phyloP scores from a whole-genome alignment of 495 filamentous ascomycete species.

The Penicillium alfredii region DNA sequence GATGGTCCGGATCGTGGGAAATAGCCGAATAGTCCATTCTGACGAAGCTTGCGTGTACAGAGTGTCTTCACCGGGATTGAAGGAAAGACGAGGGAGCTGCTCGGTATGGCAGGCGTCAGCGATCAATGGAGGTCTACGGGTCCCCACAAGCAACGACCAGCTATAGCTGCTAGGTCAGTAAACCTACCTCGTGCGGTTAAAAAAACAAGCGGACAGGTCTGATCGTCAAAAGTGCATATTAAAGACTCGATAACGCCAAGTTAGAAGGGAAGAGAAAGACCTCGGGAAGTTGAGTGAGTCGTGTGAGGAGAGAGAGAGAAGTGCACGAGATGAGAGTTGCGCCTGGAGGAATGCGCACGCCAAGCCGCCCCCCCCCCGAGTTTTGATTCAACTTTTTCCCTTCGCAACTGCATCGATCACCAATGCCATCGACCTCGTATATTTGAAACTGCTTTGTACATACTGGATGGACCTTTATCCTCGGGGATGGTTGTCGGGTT shows the following conservation, averaged over 20 bases:
- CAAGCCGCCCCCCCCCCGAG: slow-evolving; percentile 16
- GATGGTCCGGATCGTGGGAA: slow-evolving; percentile 66
- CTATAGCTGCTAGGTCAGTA: slow-evolving; percentile 9
- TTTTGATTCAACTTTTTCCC: slow-evolving; percentile 10
- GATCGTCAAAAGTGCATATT: no score
- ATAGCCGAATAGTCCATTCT: slow-evolving; percentile 82
- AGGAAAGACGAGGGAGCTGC: slow-evolving; percentile 18
- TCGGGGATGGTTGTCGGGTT: slow-evolving; percentile 32
- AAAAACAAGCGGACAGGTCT: background rate
- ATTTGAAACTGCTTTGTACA: slow-evolving; percentile 1
- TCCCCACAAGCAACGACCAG: slow-evolving; percentile 21
- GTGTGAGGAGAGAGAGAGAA: slow-evolving; percentile 2
- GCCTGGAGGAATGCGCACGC: slow-evolving; percentile 15
- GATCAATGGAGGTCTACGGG: slow-evolving; percentile 18
- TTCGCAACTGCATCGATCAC: slow-evolving; percentile 3
- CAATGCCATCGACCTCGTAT: slow-evolving; percentile 13
- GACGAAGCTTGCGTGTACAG: slow-evolving; percentile 13
- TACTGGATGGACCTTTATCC: slow-evolving; percentile 10
- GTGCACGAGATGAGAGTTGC: slow-evolving; percentile 10
- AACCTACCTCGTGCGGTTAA: slow-evolving; percentile 12
- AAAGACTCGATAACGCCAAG: no score
- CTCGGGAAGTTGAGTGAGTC: background rate
- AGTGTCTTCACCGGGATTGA: slow-evolving; percentile 16
- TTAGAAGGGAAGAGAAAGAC: no score
- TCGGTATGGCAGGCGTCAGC: slow-evolving; percentile 23